Evolutionary conservation across 2,329 filamentous ascomycete genomes (phyloP).

Genomic region (Aspergillus vadensis): DNA sequence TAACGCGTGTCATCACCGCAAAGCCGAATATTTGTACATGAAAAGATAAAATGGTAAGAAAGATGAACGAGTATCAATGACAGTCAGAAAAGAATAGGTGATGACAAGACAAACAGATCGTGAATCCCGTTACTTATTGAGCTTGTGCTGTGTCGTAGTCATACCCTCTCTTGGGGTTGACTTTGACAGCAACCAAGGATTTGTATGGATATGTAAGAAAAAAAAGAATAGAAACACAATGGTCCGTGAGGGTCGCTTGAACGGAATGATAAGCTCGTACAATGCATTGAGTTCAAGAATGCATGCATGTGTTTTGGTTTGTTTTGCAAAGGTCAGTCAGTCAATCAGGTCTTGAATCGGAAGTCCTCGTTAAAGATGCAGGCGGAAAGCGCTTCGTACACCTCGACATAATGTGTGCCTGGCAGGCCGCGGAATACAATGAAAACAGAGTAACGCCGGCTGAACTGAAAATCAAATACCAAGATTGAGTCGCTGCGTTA

Average conservation of each 20-base stretch:
- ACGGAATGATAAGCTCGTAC: not conserved
- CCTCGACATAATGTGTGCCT: slow-evolving; percentile 1
- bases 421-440: slow-evolving; percentile 3
- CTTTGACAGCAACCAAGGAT: not conserved
- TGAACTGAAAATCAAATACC: slow-evolving; percentile 22
- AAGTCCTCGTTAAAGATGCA: slow-evolving; percentile 8
- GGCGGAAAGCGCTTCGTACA: not conserved
- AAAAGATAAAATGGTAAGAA: not conserved
- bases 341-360: slow-evolving; percentile 6
- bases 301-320: not conserved
- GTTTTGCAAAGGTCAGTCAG: not conserved
- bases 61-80: not conserved
- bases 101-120: not conserved
- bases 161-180: not conserved
- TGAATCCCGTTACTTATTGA: not conserved
- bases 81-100: not conserved
- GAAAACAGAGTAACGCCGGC: slow-evolving; percentile 22
- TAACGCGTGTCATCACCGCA: not conserved
- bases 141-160: not conserved
- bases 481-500: slow-evolving; percentile 29
- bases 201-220: not conserved
- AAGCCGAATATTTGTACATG: not conserved
- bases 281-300: not conserved
- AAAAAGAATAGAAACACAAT: not conserved
- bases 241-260: slow-evolving; percentile 6